Base-by-base conservation (phyloP, 2,329 filamentous ascomycete genomes). In the Cladosporium velox region DNA sequence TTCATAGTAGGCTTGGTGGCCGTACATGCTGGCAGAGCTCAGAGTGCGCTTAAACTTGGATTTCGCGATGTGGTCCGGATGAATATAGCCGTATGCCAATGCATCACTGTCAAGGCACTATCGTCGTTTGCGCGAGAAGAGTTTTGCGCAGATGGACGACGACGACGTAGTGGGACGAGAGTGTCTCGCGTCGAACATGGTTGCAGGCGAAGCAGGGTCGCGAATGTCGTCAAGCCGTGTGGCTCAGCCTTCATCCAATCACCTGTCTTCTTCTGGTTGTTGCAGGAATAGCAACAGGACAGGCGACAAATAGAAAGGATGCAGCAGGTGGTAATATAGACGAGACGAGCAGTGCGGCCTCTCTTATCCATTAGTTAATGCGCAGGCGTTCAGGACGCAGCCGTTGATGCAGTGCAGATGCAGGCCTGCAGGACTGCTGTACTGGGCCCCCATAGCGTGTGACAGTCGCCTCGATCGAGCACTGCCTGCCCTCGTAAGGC, bases 211-310 rank as follows among this genome's bases (percentile, higher is more conserved):
- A 12, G 52, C 32, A 58, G 55, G 34, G 55, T 58, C 21, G 32
- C 35, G 60, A 51, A 63, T 63, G 60, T 64, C 61, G 61, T 64
- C 51, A 64, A 64, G 61, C 61, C 61, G 61, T 28, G 59, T 57
- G 61, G 61, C 61, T 57, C 35, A 64, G 61, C 61, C 38, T 47
- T 57, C 28, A 26, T 44, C 61, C 61, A 64, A 64, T 57, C 61
- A 64, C 18, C 21, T 52, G 55, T 64, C 35, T 24, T 15, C n/a
- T 26, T 34, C 41, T 18, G 24, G 35, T 24, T 11, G 24, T 8
- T 49, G 26, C 28, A 61, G 24, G 41, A 61, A 61, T 61, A 49
- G 59, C 51, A 35, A n/a, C 52, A 34, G 3, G 1, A 21, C 28
- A 54, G 59, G 47, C 28, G n/a, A 24, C 47, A 28, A 52, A 47